Evolutionary conservation across 768 basidiomycete genomes (phyloP), one percentile per base, ranked within the genome.

Genomic region (Boletus huronensis): DNA sequence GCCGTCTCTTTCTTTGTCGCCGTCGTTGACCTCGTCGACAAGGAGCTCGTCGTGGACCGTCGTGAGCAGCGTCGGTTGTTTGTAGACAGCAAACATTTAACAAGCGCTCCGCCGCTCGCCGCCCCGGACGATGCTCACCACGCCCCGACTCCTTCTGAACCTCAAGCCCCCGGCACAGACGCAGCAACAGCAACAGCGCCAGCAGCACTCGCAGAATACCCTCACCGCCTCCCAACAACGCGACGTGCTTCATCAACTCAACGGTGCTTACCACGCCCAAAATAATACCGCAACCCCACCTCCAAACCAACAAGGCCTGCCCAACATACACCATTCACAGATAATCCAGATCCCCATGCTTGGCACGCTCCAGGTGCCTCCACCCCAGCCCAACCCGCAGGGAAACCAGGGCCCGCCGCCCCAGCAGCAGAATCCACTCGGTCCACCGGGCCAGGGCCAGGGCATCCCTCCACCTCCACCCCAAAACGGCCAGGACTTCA

Each of bases 401-500:
- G 62, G 60, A 58, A 66, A 65, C 35, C 75, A 75, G 50, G 74
- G 72, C 32, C 73, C 71, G 50, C 75, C 71, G 14, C 81, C 79
- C 58, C 83, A 84, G 61, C 84, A 87, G 56, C 83, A 77, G 36
- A 74, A 75, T 44, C 75, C 75, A 48, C 79, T 78, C 52, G 80
- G 79, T 41, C 84, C 84, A 55, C 79, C 75, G 38, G 77, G 74
- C 48, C 79, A 80, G 58, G 77, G 77, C 58, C 77, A 80, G 62
- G 72, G 75, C 54, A 83, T 87, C 50, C 87, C 85, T 5, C 85
- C 85, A 8, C 88, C 87, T 17, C 86, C 86, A 34, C 89, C 89
- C 16, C 88, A 88, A 74, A 91, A 87, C 66, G 89, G 89, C 59
- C 90, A 93, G 71, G 93, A 96, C 73, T 91, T 89, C 71, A 97